phyloP scores from a whole-genome alignment of 148 eudicot species.

The Nyssa sinensis region DNA sequence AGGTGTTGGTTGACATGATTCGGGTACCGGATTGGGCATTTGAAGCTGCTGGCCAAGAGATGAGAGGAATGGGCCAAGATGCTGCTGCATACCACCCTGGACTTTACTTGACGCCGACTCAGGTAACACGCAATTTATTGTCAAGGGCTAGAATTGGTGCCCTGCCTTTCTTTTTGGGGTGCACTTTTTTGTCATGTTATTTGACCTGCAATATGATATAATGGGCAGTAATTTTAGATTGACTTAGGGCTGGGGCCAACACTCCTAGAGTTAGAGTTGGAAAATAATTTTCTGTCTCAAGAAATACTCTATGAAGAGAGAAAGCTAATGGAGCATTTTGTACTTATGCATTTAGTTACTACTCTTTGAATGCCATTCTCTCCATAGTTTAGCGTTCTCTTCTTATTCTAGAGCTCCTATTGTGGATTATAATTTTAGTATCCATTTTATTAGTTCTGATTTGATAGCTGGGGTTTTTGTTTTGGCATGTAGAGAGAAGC shows the following conservation, averaged over 20 bases:
- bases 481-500: constrained; percentile 71
- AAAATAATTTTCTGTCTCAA: neutral
- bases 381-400: neutral
- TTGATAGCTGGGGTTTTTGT: neutral
- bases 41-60: constrained; percentile 95
- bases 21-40: constrained; percentile 98
- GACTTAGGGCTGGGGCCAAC: neutral
- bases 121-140: constrained; percentile 42
- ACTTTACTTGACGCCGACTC: constrained; percentile 79
- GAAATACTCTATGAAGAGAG: neutral
- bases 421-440: neutral
- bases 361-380: neutral
- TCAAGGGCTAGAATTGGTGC: neutral
- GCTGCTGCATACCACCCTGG: constrained; percentile 83
- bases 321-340: neutral
- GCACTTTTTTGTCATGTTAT: neutral
- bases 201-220: neutral
- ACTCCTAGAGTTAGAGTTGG: neutral
- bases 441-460: neutral
- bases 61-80: constrained; percentile 95
- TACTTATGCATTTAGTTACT: neutral
- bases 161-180: neutral
- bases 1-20: constrained; percentile 93
- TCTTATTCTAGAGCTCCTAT: neutral
- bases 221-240: neutral